A percentile compares a stretch with the other conserved stretches of the same genome.
Conservation (phyloP, 1,284 basidiomycete species). For the Ceratobasidium sp. region DNA sequence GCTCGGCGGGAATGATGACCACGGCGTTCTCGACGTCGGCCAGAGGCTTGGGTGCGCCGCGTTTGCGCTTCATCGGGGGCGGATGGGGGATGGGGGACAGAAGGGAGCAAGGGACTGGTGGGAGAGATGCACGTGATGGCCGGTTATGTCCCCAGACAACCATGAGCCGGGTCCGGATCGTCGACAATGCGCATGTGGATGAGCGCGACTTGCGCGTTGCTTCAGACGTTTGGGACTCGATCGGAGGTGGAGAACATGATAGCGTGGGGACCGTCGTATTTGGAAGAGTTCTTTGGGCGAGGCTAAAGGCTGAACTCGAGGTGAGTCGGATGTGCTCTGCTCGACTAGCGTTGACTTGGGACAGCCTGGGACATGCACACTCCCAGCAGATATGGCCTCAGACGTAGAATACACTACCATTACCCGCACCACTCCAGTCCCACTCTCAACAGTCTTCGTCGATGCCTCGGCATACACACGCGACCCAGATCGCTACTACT, state of each 20-base stretch:
- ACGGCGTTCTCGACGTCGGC: conserved; percentile 17
- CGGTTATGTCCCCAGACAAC: conserved; percentile 4
- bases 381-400: not conserved
- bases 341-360: not conserved
- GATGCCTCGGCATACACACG: not conserved
- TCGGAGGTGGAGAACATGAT: not conserved
- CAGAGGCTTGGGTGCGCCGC: conserved; percentile 15
- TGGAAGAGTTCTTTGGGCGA: conserved; percentile 4
- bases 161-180: not conserved
- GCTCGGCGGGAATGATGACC: conserved; percentile 8
- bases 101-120: not conserved
- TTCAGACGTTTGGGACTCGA: not conserved
- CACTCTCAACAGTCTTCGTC: conserved; percentile 36
- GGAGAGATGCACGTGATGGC: not conserved
- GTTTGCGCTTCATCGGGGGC: conserved; percentile 33
- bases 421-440: conserved; percentile 3
- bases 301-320: conserved; percentile 2
- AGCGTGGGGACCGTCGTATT: conserved; percentile 3
- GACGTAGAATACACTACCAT: not conserved
- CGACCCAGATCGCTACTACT: conserved; percentile 5
- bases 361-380: conserved; percentile 14
- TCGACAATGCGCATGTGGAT: not conserved
- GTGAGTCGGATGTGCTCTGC: not conserved
- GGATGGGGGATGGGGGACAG: not conserved
- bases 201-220: not conserved